Conservation (phyloP, 441 rosid species). For the Syzygium syzygioides region DNA sequence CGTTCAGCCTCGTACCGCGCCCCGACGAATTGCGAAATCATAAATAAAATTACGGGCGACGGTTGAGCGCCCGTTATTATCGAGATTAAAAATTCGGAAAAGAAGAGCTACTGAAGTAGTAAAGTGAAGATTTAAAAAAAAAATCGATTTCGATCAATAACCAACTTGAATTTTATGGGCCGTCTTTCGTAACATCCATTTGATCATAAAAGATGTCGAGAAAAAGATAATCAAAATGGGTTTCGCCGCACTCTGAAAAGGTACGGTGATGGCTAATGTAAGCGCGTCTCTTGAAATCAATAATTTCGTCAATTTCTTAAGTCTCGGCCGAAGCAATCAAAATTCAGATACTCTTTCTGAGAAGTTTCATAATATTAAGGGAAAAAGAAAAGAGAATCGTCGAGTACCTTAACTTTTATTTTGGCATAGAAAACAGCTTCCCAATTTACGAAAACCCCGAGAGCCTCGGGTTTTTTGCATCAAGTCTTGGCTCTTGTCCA, state of each 20-base stretch:
- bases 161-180: not conserved
- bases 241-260: not conserved
- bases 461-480: not conserved
- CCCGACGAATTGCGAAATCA: not conserved
- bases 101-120: not conserved
- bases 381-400: not conserved
- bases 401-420: not conserved
- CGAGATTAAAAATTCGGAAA: not conserved
- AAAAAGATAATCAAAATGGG: not conserved
- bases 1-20: fast-evolving
- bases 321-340: not conserved
- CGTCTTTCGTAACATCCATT: not conserved
- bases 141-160: not conserved
- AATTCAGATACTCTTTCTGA: not conserved
- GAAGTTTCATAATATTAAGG: not conserved
- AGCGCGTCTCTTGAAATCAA: not conserved
- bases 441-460: not conserved
- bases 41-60: not conserved
- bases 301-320: not conserved
- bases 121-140: not conserved
- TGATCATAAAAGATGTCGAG: not conserved
- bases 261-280: not conserved
- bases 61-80: not conserved
- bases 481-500: no score
- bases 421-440: not conserved